Evolutionary conservation across 371 early-diverging fungal species (phyloP).

Genomic region (Actinomortierella wolfii): DNA sequence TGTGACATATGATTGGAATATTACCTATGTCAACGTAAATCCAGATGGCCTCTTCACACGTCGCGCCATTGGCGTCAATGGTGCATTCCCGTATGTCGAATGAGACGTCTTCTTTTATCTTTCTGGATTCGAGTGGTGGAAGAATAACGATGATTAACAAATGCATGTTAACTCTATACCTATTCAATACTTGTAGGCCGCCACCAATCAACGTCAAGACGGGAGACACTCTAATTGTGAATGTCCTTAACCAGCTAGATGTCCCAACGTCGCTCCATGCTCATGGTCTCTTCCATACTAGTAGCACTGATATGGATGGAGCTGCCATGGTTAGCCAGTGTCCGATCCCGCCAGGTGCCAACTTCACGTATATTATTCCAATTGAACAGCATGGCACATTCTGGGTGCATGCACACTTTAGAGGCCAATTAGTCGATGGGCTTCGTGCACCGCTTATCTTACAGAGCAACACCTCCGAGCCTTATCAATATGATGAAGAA

Average conservation of each 20-base stretch:
- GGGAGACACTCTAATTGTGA: conserved; percentile 48
- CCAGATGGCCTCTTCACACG: conserved; percentile 64
- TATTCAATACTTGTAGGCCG: conserved; percentile 1
- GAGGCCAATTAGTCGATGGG: conserved; percentile 49
- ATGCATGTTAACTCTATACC: background rate
- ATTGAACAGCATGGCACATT: conserved; percentile 56
- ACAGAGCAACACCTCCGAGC: conserved; percentile 42
- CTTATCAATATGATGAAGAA: conserved; percentile 53
- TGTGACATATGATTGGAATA: conserved; percentile 60
- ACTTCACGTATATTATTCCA: conserved; percentile 47
- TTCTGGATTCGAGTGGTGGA: background rate
- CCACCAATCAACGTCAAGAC: conserved; percentile 37
- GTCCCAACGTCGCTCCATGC: conserved; percentile 64
- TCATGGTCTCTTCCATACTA: conserved; percentile 72
- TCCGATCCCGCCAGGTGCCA: conserved; percentile 48
- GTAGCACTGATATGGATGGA: conserved; percentile 63
- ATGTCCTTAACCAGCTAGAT: conserved; percentile 58
- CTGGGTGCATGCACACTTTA: conserved; percentile 55
- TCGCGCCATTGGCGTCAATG: conserved; percentile 73
- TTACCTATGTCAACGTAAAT: conserved; percentile 61
- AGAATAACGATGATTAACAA: background rate
- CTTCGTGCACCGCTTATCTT: conserved; percentile 55
- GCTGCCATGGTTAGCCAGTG: conserved; percentile 54
- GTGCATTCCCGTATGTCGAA: conserved; percentile 63
- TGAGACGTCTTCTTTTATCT: background rate